Conservation (phyloP, 2,329 filamentous ascomycete species). For the Penicillium concentricum region DNA sequence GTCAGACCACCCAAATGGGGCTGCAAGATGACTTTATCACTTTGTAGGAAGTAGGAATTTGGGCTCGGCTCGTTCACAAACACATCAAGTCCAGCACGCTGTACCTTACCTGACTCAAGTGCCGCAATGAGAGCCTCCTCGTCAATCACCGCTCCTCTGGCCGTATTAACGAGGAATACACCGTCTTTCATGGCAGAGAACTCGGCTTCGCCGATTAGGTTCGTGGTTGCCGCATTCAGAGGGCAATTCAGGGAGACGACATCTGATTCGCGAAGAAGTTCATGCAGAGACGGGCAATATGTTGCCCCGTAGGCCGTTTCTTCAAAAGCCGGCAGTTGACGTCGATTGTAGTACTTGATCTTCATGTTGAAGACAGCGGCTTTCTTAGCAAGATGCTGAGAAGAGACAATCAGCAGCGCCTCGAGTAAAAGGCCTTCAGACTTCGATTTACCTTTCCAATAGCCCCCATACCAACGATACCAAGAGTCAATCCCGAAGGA, state of each 20-base stretch:
- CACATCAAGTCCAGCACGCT: conserved; percentile 50
- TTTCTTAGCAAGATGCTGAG: conserved; percentile 40
- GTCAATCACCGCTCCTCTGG: conserved; percentile 47
- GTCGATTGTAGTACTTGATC: conserved; percentile 48
- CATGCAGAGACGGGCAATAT: conserved; percentile 40
- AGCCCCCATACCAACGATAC: conserved; percentile 51
- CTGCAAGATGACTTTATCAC: conserved; percentile 45
- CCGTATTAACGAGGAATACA: conserved; percentile 48
- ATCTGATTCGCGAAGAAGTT: conserved; percentile 44
- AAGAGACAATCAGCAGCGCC: not conserved
- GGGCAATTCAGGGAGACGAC: conserved; percentile 52
- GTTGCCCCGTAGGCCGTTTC: conserved; percentile 38
- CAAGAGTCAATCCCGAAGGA: conserved; percentile 47
- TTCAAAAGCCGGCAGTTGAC: conserved; percentile 32
- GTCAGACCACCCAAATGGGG: conserved; percentile 50
- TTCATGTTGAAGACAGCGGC: conserved; percentile 46
- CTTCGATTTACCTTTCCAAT: conserved; percentile 43
- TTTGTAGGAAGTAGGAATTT: conserved; percentile 42
- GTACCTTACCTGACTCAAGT: conserved; percentile 46
- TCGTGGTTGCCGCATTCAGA: conserved; percentile 41
- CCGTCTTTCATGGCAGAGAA: conserved; percentile 49
- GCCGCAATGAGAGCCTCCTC: conserved; percentile 46
- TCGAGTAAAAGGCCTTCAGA: not conserved
- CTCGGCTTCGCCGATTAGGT: conserved; percentile 42
- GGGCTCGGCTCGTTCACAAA: conserved; percentile 47